Conservation (phyloP, 164 flowering plant species). For the Magnolia kwangsiensis region DNA sequence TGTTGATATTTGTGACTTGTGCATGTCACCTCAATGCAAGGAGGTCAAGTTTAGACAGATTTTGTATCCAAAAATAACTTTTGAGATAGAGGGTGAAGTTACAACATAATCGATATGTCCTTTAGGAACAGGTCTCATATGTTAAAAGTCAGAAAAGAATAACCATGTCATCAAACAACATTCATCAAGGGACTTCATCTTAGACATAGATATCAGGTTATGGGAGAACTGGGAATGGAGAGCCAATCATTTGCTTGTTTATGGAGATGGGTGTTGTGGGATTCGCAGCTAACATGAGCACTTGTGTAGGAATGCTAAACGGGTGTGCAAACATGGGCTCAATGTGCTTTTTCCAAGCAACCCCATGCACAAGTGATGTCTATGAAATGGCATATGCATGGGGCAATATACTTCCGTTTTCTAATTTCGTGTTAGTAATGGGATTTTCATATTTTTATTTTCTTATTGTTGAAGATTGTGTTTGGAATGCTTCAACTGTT, state of each 20-base stretch:
- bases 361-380: conserved; percentile 26
- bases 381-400: conserved; percentile 13
- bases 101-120: too few relatives aligned
- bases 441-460: not conserved
- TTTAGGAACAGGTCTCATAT: too few relatives aligned
- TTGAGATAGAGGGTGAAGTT: too few relatives aligned
- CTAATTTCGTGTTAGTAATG: not conserved
- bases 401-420: not conserved
- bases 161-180: conserved; percentile 11
- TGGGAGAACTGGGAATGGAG: not conserved
- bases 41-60: too few relatives aligned
- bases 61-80: too few relatives aligned
- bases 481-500: not conserved
- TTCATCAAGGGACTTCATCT: too few relatives aligned
- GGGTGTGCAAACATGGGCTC: conserved; percentile 9
- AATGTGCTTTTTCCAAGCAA: conserved; percentile 2
- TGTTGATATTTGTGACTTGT: too few relatives aligned
- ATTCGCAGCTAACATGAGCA: not conserved
- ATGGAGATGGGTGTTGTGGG: not conserved
- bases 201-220: not conserved
- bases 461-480: not conserved
- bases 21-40: too few relatives aligned
- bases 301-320: conserved; percentile 3
- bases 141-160: not conserved
- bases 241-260: not conserved